These are phyloP conservation scores for Penicillium chermesinum DNA, from an alignment of 495 filamentous ascomycete genomes.

Conservation along the genomic window DNA sequence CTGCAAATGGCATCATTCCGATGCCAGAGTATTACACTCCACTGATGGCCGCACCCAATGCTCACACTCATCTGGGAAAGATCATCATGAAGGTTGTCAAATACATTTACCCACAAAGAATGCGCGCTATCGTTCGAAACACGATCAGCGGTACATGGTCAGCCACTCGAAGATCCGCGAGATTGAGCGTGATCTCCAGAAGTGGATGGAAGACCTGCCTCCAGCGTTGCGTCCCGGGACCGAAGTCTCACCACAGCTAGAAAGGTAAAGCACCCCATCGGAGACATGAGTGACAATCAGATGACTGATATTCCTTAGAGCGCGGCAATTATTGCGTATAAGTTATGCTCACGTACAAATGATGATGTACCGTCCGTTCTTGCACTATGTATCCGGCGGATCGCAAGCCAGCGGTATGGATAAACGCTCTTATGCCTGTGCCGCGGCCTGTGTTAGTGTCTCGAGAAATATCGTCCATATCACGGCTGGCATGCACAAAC, in stretches of 20 bases:
- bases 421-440: slow-evolving; percentile 84
- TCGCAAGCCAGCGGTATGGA: slow-evolving; percentile 65
- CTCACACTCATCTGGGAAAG: slow-evolving; percentile 70
- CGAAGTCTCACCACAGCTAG: slow-evolving; percentile 65
- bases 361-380: slow-evolving; percentile 90
- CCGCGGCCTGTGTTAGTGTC: slow-evolving; percentile 85
- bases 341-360: slow-evolving; percentile 89
- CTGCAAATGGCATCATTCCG: slow-evolving; percentile 62
- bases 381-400: slow-evolving; percentile 84
- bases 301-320: slow-evolving; percentile 41
- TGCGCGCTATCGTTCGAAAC: slow-evolving; percentile 43
- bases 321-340: slow-evolving; percentile 82
- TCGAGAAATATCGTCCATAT: slow-evolving; percentile 94
- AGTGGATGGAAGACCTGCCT: slow-evolving; percentile 79
- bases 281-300: not conserved
- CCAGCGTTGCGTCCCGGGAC: slow-evolving; percentile 66
- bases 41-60: slow-evolving; percentile 75
- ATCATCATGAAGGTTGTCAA: slow-evolving; percentile 82
- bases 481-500: slow-evolving; percentile 79
- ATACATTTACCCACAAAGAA: slow-evolving; percentile 87
- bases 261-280: slow-evolving; percentile 53
- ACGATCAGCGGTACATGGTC: slow-evolving; percentile 70
- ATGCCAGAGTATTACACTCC: slow-evolving; percentile 74
- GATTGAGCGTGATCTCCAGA: slow-evolving; percentile 78
- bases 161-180: slow-evolving; percentile 85